Base-by-base conservation (phyloP, 345 rosid genomes). In the Rhizophora mangle region DNA sequence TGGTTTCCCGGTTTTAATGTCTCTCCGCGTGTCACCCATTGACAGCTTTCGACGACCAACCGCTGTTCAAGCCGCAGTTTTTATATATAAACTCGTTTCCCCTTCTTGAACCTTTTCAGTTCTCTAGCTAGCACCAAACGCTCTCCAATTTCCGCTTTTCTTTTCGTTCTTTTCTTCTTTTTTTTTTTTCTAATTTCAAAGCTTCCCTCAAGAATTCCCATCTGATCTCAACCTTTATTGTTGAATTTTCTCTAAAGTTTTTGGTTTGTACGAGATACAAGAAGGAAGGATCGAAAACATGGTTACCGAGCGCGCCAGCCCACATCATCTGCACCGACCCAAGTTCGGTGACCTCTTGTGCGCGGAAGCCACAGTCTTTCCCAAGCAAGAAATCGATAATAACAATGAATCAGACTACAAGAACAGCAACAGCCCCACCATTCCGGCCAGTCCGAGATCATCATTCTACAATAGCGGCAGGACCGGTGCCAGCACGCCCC, bases 271-370 rank as follows among this genome's bases (percentile, higher is more conserved):
- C 18, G 82, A 79, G 84, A 84, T 56, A 67, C 76, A 73, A 31
- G 69, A 74, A 39, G 32, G 76, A 26, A 73, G 71, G 6, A 67
- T 63, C 27, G 49, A 43, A 43, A 26, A 72, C 37, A 57, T 76
- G 76, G 57, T 68, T 59, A 55, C 65, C 26, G 30, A 76, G 54
- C 80, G 18, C 5, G 46, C n/a, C 51, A 59, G 34, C 29, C 29
- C 30, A 16, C 75, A 66, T 77, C 76, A 66, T 78, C 76, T 69
- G 20, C 76, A 51, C 65, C 81, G 93, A 46, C 85, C 84, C 10
- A 86, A 83, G 55, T 80, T 93, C 26, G 89, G 88, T 20, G 80
- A 86, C 26, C 82, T 87, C 68, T 80, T 90, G 71, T 66, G 68
- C 26, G 76, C 89, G 7, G 90, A 90, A n/a, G 83, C 83, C 6